Percentiles rank a stretch among this genome's conserved stretches.
phyloP scores from a whole-genome alignment of 176 grass and related monocot genomes.

The Phyllostachys edulis region DNA sequence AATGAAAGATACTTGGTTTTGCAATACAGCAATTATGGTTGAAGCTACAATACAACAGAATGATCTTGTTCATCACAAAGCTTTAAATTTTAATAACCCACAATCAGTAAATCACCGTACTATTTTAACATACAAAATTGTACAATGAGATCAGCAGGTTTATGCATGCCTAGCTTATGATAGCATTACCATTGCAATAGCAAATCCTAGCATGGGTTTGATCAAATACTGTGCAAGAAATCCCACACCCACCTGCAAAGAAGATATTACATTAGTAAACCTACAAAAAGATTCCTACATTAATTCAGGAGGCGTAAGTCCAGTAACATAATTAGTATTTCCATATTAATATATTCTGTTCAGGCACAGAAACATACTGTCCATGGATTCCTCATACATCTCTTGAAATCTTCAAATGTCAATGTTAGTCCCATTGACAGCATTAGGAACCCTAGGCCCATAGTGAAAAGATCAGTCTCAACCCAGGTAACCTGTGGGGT shows the following conservation, averaged over 20 bases:
- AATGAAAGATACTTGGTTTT: not conserved
- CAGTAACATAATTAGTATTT: constrained; percentile 25
- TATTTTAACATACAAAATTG: not conserved
- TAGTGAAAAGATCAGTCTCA: constrained; percentile 92
- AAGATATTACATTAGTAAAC: constrained; percentile 36
- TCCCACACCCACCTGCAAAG: constrained; percentile 86
- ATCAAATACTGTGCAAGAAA: constrained; percentile 88
- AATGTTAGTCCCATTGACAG: constrained; percentile 95
- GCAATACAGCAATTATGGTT: not conserved
- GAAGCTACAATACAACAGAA: not conserved
- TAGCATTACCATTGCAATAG: constrained; percentile 72
- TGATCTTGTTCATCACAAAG: not conserved
- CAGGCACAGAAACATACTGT: constrained; percentile 63
- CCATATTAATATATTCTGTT: not conserved
- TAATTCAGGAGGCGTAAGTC: constrained; percentile 3
- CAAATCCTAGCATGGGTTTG: constrained; percentile 81
- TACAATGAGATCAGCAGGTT: not conserved
- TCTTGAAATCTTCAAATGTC: constrained; percentile 95
- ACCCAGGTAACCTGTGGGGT: constrained; percentile 83
- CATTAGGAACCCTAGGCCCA: constrained; percentile 91
- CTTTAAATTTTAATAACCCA: constrained; percentile 21
- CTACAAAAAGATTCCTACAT: constrained; percentile 11
- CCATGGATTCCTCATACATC: constrained; percentile 97
- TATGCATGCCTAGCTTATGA: constrained; percentile 17
- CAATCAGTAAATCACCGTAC: not conserved